Evolutionary conservation across 306 rosid species (phyloP), one percentile per base, ranked within the genome.

Genomic region (Sophora flavescens): DNA sequence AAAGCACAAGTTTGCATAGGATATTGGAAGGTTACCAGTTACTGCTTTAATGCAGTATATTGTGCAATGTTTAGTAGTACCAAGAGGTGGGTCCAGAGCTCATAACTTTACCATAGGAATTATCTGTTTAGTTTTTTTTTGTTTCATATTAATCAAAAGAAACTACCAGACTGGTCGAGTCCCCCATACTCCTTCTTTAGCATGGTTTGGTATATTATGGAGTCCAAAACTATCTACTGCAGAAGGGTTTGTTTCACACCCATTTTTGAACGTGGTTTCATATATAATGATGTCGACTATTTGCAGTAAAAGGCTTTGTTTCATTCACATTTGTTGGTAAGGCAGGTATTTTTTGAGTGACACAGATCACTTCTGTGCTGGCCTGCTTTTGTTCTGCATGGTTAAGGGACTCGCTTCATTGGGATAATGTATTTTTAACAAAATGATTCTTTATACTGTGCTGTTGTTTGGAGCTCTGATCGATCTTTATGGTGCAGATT

Each of bases 11-110:
- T 13, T 41, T 16, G 67, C 51, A 26, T 33, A 33, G n/a, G 36
- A 33, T 50, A 44, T 38, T 74, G 78, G 26, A 44, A 39, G 73
- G 48, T 56, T 73, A 33, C 26, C 56, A 5, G 60, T 14, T 35
- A 60, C 70, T 50, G 42, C 84, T 64, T 74, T n/a, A 54, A 71
- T 78, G 64, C 42, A 44, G 54, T 77, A 59, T 39, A 44, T 33
- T 74, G 77, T 63, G 82, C 36, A 78, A 50, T 39, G 57, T 60
- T 57, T 44, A 58, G 4, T 14, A 68, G 68, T 63, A 51, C 79
- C 51, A 66, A 18, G 4, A 75, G 68, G 36, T 71, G 58, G 74
- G 77, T 82, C n/a, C n/a, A n/a, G n/a, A n/a, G n/a, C n/a, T n/a
- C n/a, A n/a, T n/a, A n/a, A n/a, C n/a, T n/a, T n/a, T n/a, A n/a